These are phyloP conservation scores for Adenanthera pavonina DNA, from an alignment of 306 rosid species.

Conservation along the genomic window DNA sequence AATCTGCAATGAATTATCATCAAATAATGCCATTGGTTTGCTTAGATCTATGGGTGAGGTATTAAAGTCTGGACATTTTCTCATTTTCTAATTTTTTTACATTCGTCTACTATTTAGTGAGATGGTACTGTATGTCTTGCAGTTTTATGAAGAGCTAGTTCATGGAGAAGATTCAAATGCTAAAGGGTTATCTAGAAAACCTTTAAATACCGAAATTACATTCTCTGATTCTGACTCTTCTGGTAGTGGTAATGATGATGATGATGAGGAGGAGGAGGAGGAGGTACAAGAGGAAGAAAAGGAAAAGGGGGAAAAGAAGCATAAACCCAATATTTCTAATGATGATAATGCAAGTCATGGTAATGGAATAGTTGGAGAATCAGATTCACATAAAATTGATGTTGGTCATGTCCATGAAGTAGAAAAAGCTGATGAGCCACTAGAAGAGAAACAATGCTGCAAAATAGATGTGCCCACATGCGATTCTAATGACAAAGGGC, in stretches of 20 bases:
- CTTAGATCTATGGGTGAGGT: background rate
- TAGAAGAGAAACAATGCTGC: conserved; percentile 63
- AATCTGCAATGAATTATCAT: conserved; percentile 1
- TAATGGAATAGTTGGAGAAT: conserved; percentile 38
- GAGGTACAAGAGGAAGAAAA: conserved; percentile 34
- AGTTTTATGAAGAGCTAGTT: conserved; percentile 84
- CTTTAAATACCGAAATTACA: conserved; percentile 73
- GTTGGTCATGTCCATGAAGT: conserved; percentile 37
- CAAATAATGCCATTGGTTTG: too few species aligned
- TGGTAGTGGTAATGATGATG: conserved; percentile 45
- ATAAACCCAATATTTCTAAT: conserved; percentile 40
- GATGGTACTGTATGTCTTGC: conserved; percentile 38
- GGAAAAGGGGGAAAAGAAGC: conserved; percentile 52
- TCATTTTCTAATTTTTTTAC: background rate
- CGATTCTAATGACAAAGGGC: conserved; percentile 51
- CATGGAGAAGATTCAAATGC: conserved; percentile 55
- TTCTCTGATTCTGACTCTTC: conserved; percentile 81
- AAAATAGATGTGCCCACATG: conserved; percentile 48
- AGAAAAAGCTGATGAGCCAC: conserved; percentile 59
- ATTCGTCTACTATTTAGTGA: background rate
- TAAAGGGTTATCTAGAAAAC: conserved; percentile 50
- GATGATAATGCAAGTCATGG: conserved; percentile 42
- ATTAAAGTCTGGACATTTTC: conserved; percentile 9
- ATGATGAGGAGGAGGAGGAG: conserved; percentile 31
- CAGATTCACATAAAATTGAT: conserved; percentile 52